Evolutionary conservation across 352 stramenopile species (phyloP), one percentile per base, ranked within the genome.

Genomic region (Pythium diclinum): DNA sequence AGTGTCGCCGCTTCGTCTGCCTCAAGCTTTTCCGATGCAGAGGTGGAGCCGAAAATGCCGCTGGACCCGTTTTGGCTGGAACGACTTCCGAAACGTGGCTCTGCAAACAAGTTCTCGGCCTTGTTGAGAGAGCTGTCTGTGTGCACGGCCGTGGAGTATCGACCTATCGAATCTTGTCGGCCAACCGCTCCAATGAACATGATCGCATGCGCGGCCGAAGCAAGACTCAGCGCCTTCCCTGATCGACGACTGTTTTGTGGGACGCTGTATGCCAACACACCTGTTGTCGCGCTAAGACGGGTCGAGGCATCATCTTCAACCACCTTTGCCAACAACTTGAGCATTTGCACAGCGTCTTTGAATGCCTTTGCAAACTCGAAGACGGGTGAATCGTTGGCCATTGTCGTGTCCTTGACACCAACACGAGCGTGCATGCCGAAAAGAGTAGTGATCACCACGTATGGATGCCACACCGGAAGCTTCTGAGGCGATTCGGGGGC

Each of bases 341-440:
- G 67, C 84, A 95, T 91, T 65, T 95, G 84, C 3, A 90, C 84
- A 10, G 86, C 83, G 66, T 93, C 86, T 49, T 81, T 81, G 53
- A 95, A 90, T 13, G 79, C 83, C 46, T 81, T 78, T 0, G 78
- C 85, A 60, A 93, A 92, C 53, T 83, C 76, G 48, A 83, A 91
- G 10, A 74, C 61, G 0, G 80, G 77, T 13, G 66, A 60, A 48
- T 95, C 85, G 32, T 72, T 77, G n/a, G 83, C 83, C 52, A 95
- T 74, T 42, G 69, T 76, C 10, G 84, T 92, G 66, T 92, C 75
- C 59, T 89, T 91, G 23, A 91, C 70, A 25, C 83, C 85, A 49
- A 94, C 85, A 57, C 84, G 84, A 9, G 86, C 83, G 57, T 92
- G 83, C 81, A 95, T 89, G 3, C 86, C 86, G 51, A 92, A 95